Conservation (phyloP, 1,284 basidiomycete genomes). For the Marasmius tenuissimus region DNA sequence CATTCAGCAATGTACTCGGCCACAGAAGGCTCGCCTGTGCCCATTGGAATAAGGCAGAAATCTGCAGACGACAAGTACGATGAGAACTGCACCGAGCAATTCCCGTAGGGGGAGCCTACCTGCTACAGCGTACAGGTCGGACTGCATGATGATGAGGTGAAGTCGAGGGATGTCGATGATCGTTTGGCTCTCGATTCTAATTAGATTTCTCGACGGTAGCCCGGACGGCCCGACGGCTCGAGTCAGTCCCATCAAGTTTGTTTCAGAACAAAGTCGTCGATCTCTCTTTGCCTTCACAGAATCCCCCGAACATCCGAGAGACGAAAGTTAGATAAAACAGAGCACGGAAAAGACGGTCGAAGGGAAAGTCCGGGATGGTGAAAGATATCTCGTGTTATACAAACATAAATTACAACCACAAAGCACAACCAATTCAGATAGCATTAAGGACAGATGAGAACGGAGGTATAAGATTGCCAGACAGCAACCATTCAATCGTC, state of each 20-base stretch:
- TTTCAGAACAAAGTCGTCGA: too few relatives aligned
- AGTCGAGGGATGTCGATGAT: neutral
- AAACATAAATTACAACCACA: neutral
- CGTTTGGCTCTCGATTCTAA: neutral
- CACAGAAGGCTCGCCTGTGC: constrained; percentile 70
- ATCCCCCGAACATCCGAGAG: too few relatives aligned
- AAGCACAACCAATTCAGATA: neutral
- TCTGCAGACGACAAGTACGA: constrained; percentile 40
- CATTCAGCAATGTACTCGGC: constrained; percentile 78
- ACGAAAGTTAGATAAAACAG: too few relatives aligned
- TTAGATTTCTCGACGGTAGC: neutral
- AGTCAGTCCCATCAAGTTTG: too few relatives aligned
- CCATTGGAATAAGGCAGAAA: constrained; percentile 84
- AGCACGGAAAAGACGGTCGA: too few relatives aligned
- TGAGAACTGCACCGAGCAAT: neutral
- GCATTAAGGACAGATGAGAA: neutral
- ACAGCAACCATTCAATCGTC: neutral
- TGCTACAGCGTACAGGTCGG: constrained; percentile 27
- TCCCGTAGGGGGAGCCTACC: neutral
- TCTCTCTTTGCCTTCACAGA: too few relatives aligned
- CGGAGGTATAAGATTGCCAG: neutral
- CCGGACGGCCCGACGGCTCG: too few relatives aligned
- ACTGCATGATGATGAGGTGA: neutral
- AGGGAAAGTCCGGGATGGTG: too few relatives aligned
- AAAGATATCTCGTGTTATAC: neutral